Evolutionary conservation across 495 filamentous ascomycete genomes (phyloP).

Genomic region (Podospora conica): DNA sequence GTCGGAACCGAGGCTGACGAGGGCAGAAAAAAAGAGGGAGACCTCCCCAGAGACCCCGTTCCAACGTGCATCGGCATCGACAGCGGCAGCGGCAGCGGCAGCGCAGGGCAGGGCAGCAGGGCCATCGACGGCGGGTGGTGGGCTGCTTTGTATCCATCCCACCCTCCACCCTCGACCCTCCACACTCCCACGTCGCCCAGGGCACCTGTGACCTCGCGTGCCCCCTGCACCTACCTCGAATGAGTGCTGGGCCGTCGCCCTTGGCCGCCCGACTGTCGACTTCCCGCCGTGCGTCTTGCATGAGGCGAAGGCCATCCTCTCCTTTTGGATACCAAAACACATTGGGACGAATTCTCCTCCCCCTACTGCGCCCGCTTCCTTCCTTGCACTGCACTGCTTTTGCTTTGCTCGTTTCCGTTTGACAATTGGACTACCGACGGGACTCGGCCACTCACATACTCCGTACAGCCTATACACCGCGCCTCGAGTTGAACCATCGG

Average conservation of each 20-base stretch:
- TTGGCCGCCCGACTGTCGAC: conserved; percentile 11
- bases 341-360: conserved; percentile 13
- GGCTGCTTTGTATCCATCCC: not conserved
- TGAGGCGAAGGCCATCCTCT: conserved; percentile 25
- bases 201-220: not conserved
- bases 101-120: not conserved
- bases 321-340: conserved; percentile 8
- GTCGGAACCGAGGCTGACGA: not conserved
- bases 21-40: not conserved
- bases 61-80: not conserved
- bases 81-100: not conserved
- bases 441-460: conserved; percentile 24
- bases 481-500: conserved; percentile 17
- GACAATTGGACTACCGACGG: conserved; percentile 13
- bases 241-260: conserved; percentile 3
- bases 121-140: not conserved
- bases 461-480: conserved; percentile 1
- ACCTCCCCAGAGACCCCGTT: not conserved
- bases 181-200: not conserved
- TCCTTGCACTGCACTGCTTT: conserved; percentile 11
- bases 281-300: conserved; percentile 24
- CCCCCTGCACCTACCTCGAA: conserved; percentile 17
- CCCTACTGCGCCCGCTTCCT: no score
- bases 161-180: no score
- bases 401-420: conserved; percentile 21